Conservation (phyloP, 1,139 yeast species). For the Diutina sp. region DNA sequence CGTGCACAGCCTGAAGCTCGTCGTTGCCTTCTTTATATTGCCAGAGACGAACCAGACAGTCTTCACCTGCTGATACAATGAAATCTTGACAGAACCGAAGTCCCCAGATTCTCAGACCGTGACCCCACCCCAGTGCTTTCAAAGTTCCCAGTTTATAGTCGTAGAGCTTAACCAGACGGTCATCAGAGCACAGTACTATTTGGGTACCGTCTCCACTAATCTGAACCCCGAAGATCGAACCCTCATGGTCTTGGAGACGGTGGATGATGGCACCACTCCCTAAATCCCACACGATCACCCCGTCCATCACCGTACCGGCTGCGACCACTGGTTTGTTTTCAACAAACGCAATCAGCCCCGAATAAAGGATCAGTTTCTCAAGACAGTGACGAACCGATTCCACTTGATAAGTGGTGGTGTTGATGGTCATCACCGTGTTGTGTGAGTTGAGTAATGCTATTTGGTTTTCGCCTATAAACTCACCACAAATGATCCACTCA, state of each 20-base stretch:
- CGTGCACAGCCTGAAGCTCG: constrained; percentile 13
- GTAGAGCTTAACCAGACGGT: constrained; percentile 76
- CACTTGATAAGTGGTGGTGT: constrained; percentile 6
- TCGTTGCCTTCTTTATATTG: constrained; percentile 16
- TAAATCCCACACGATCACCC: constrained; percentile 69
- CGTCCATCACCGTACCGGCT: constrained; percentile 90
- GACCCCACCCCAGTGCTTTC: constrained; percentile 89
- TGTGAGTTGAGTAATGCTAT: constrained; percentile 60
- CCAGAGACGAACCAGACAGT: constrained; percentile 84
- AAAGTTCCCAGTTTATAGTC: constrained; percentile 41
- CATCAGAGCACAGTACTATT: constrained; percentile 82
- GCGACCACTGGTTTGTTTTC: constrained; percentile 39
- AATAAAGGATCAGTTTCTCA: constrained; percentile 76
- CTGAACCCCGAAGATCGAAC: constrained; percentile 77
- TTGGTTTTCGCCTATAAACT: constrained; percentile 23
- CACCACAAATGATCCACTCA: constrained; percentile 69
- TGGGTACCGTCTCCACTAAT: constrained; percentile 43
- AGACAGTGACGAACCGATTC: constrained; percentile 35
- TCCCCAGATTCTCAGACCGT: constrained; percentile 87
- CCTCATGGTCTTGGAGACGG: constrained; percentile 60
- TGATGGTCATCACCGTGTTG: constrained; percentile 47
- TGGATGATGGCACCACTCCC: constrained; percentile 31
- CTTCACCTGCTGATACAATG: constrained; percentile 67
- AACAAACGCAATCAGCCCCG: constrained; percentile 57
- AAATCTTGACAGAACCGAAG: constrained; percentile 40